Evolutionary conservation across 768 basidiomycete genomes (phyloP).

Genomic region (Kwoniella europaea): DNA sequence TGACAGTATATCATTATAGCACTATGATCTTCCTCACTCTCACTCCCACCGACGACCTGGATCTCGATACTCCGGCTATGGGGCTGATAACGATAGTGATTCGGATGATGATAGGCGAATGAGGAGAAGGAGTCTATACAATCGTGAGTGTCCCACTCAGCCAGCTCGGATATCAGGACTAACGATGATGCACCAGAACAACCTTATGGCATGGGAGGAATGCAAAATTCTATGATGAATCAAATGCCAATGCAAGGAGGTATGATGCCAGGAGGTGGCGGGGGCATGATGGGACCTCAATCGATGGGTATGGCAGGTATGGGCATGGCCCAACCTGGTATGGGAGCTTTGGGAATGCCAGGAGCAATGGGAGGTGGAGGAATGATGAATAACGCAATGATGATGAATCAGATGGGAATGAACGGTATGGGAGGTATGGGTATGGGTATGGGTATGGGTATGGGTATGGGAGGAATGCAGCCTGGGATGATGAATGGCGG

Average conservation of each 20-base stretch:
- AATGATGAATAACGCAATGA: slow-evolving; percentile 37
- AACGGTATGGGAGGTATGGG: slow-evolving; percentile 32
- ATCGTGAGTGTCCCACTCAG: slow-evolving; percentile 31
- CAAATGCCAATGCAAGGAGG: slow-evolving; percentile 20
- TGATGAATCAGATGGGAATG: slow-evolving; percentile 35
- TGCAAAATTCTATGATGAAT: slow-evolving; percentile 26
- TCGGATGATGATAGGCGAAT: slow-evolving; percentile 35
- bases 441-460: slow-evolving; percentile 26
- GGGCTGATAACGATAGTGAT: slow-evolving; percentile 38
- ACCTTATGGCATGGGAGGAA: slow-evolving; percentile 19
- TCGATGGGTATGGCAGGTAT: slow-evolving; percentile 35
- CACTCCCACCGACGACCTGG: slow-evolving; percentile 20
- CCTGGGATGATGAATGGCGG: slow-evolving; percentile 10
- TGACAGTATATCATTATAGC: slow-evolving; percentile 24
- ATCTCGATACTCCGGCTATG: slow-evolving; percentile 34
- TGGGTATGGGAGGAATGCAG: slow-evolving; percentile 21
- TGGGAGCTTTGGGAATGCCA: slow-evolving; percentile 37
- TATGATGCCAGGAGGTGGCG: background rate
- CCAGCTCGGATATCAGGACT: background rate
- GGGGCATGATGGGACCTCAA: slow-evolving; percentile 22
- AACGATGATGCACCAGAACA: slow-evolving; percentile 10
- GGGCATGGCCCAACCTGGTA: slow-evolving; percentile 39
- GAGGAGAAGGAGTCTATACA: slow-evolving; percentile 31
- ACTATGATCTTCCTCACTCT: slow-evolving; percentile 41
- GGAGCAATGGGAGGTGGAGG: slow-evolving; percentile 27